Evolutionary conservation across 257 asterid species (phyloP), one percentile per base, ranked within the genome.

Genomic region (Verbascum thapsus): DNA sequence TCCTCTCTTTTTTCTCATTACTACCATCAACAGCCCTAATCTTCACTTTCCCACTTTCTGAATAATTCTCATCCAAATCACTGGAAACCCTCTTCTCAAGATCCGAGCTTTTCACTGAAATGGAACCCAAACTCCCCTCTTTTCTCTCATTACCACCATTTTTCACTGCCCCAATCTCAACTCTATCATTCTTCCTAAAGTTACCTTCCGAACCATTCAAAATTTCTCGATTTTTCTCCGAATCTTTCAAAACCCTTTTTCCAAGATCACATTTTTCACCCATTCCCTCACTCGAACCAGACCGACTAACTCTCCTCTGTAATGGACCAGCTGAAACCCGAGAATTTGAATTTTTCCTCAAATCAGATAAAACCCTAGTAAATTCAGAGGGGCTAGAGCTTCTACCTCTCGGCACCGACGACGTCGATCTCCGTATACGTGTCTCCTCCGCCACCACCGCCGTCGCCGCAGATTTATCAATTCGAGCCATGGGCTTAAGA

Each of bases 321-420:
- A 53, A 44, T 26, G 78, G 53, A 10, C 68, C 83, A 53, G 77
- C 39, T 23, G 83, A 69, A 65, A 56, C 84, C 82, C 84, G 78
- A 61, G 79, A 56, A 30, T n/a, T n/a, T n/a, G n/a, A n/a, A 30
- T 26, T 70, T 22, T 66, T 77, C 34, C 74, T 63, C 52, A 64
- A 23, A 67, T 76, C 85, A 9, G 83, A 76, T 20, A 77, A 81
- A 44, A 12, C 73, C 61, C 88, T 78, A 56, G 40, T 66, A 57
- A 81, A 77, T 12, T 81, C 86, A 64, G 76, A 81, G 8, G 96
- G 96, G 59, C 95, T 86, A 76, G 85, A 70, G 71, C 90, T 86
- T 84, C 96, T 82, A 82, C 90, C 96, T 83, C 95, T 80, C 43
- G 90, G 83, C 22, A 83, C 85, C 8, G 96, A 81, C 3, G 88